phyloP scores from a whole-genome alignment of 345 rosid species.

The Leavenworthia alabamica region DNA sequence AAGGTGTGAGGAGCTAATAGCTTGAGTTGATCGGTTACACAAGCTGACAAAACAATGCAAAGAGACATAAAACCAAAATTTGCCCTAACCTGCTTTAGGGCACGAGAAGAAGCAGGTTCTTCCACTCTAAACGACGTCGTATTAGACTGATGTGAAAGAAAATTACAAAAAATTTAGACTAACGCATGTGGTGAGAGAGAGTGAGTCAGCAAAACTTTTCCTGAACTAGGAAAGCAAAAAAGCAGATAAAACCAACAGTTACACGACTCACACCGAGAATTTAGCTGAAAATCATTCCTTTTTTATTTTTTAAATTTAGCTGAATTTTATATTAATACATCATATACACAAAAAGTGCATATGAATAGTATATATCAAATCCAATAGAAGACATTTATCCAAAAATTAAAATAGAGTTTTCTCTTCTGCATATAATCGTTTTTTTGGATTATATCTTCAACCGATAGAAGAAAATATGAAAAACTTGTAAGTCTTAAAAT shows the following conservation, averaged over 20 bases:
- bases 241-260: not conserved
- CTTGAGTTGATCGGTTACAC: slow-evolving; percentile 35
- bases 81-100: slow-evolving; percentile 34
- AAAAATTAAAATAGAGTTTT: too few relatives aligned
- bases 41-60: slow-evolving; percentile 30
- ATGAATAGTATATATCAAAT: slow-evolving; percentile 1
- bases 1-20: slow-evolving; percentile 29
- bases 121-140: slow-evolving; percentile 24
- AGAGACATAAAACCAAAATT: slow-evolving; percentile 20
- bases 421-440: slow-evolving; percentile 5
- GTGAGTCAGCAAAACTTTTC: slow-evolving; percentile 17
- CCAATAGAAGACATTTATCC: slow-evolving; percentile 2
- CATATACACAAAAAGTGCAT: not conserved
- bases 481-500: not conserved
- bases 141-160: not conserved
- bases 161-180: slow-evolving; percentile 15
- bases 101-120: slow-evolving; percentile 18
- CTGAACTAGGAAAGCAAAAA: slow-evolving; percentile 12
- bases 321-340: not conserved
- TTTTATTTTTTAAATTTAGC: not conserved
- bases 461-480: not conserved
- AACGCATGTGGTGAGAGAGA: slow-evolving; percentile 16
- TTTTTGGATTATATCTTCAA: not conserved
- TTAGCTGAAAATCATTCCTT: slow-evolving; percentile 18
- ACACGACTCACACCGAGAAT: slow-evolving; percentile 10